Base-by-base conservation (phyloP, 108 stramenopile genomes). In the Nitzschia sp. region DNA sequence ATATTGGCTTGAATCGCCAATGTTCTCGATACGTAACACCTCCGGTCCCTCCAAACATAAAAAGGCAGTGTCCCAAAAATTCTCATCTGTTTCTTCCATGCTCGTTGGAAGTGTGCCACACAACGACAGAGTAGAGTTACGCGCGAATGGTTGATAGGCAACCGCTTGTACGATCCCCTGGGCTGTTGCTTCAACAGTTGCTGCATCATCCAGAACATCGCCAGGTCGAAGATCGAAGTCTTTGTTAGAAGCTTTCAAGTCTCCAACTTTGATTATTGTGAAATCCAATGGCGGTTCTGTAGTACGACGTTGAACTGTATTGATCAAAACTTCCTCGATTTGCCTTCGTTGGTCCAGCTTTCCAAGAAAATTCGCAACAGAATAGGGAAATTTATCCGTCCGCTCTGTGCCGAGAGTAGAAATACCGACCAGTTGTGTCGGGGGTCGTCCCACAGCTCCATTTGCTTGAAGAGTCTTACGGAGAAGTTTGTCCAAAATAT, bases 241-340 rank as follows among this genome's bases (percentile, higher is more conserved):
- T 8, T 52, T 50, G 0, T 53, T 29, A 30, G 53, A 34, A 26
- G 45, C 50, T 22, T 75, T 69, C 28, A 84, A 50, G 31, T 89
- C 88, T 29, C 86, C 87, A 29, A 90, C 61, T 74, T 94, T 94
- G 57, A 87, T 77, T 61, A 94, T 77, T 1, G 90, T 94, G 56
- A 85, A 94, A 71, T 91, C 93, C 65, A 91, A 63, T 23, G 84
- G 58, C 28, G 80, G 82, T 45, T 81, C 82, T 9, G 36, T 68
- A 5, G 66, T 72, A 22, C 83, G 73, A 17, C 81, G 54, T 47
- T 76, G 54, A 21, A 87, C 81, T 8, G 74, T 78, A 9, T 72
- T 69, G 26, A 82, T 66, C 34, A 91, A 26, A 3, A 48, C 77
- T 61, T 87, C 81, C 64, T 94, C 93, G 29, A 94, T 80, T 57